Percentiles rank a stretch among this genome's conserved stretches.
phyloP scores from a whole-genome alignment of 192 early-diverging fungal species.

The Cladochytrium replicatum region DNA sequence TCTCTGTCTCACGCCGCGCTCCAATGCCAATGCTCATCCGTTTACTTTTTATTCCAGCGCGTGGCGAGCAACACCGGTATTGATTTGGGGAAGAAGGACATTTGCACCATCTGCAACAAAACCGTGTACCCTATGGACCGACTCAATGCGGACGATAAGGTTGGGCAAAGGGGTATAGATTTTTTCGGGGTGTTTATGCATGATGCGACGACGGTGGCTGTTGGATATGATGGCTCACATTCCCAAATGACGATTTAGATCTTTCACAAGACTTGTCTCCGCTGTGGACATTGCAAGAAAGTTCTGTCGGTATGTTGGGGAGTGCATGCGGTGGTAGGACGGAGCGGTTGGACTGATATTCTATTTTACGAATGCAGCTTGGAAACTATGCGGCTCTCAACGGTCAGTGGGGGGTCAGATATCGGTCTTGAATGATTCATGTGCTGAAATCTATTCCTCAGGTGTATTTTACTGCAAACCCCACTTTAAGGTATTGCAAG shows the following conservation, averaged over 20 bases:
- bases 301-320: background rate
- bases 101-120: conserved; percentile 2
- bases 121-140: conserved; percentile 2
- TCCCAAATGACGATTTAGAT: no score
- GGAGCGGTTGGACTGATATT: background rate
- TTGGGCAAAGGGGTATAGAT: background rate
- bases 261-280: conserved; percentile 4
- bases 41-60: background rate
- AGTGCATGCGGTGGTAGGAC: background rate
- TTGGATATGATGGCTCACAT: no score
- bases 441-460: background rate
- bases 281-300: conserved; percentile 5
- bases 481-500: conserved; percentile 5
- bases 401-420: background rate
- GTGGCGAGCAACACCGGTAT: background rate
- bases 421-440: background rate
- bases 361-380: background rate
- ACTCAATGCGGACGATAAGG: conserved; percentile 1
- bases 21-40: background rate
- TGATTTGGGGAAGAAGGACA: background rate
- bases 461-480: conserved; percentile 7
- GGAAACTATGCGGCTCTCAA: conserved; percentile 5
- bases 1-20: background rate
- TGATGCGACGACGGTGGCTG: background rate
- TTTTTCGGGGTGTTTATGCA: background rate